A percentile compares a stretch with the other conserved stretches of the same genome.
phyloP scores from a whole-genome alignment of 805 yeast genomes.

The Alloascoidea africana region DNA sequence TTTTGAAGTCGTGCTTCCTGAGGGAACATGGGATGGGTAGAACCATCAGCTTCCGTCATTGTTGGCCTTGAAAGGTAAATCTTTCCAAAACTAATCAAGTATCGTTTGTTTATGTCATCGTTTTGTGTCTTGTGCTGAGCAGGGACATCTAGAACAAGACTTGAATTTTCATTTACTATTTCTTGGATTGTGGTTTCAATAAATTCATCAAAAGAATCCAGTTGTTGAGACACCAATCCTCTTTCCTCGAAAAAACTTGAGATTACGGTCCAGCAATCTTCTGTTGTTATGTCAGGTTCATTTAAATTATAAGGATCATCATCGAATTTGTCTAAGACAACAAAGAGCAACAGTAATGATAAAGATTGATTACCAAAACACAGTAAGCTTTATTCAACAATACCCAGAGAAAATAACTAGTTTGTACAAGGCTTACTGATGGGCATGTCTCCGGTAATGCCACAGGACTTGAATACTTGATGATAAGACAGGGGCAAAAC shows the following conservation, averaged over 20 bases:
- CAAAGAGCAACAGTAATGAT: too few species aligned
- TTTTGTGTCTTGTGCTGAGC: constrained; percentile 91
- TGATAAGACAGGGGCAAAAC: too few species aligned
- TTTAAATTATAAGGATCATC: constrained; percentile 8
- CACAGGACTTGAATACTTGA: too few species aligned
- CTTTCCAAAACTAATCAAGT: constrained; percentile 95
- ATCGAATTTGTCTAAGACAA: not conserved
- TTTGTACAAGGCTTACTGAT: too few species aligned
- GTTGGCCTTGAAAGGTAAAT: constrained; percentile 93
- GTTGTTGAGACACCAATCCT: constrained; percentile 94
- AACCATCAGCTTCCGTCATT: constrained; percentile 98
- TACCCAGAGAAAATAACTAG: too few species aligned
- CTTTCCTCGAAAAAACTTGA: constrained; percentile 92
- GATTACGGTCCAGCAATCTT: constrained; percentile 98
- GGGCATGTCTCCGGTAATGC: too few species aligned
- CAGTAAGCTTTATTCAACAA: too few species aligned
- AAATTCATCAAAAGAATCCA: constrained; percentile 96
- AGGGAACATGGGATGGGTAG: constrained; percentile 97
- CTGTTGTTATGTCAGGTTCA: constrained; percentile 71
- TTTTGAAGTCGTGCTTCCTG: constrained; percentile 96
- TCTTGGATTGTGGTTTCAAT: constrained; percentile 95
- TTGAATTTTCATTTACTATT: constrained; percentile 89
- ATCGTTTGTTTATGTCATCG: constrained; percentile 82
- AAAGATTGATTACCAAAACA: too few species aligned
- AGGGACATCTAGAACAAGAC: constrained; percentile 89